Base-by-base conservation (phyloP, 1,139 yeast species). In the Kodamaea alishanica region DNA sequence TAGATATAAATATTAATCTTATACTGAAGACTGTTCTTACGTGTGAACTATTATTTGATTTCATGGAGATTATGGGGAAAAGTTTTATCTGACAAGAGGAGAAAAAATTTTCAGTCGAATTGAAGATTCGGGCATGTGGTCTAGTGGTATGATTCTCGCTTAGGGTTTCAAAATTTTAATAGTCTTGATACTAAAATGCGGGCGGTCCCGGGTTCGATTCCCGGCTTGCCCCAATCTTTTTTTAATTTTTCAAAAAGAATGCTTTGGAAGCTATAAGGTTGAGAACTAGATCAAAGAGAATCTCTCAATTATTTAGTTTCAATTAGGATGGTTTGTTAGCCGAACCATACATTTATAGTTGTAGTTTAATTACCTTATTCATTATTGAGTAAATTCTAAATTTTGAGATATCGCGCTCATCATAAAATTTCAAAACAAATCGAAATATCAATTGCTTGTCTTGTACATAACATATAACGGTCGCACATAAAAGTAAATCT, bases 141-240 rank as follows among this genome's bases (percentile, higher is more conserved):
- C 63, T 58, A 57, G 62, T 54, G 63, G 62, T 57, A 58, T 58
- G 62, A 57, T 58, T 56, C 60, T 55, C 61, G 61, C 63, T 58
- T 56, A 58, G 61, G 61, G 60, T 24, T 31, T 33, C 29, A 24
- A 22, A 22, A 27, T 26, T 15, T 15, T 15, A 15, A 3, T 15
- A 15, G 20, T 15, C 4, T 15, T 12, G 29, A 34, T 28, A 22
- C 48, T 42, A 43, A 31, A 28, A 38, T 59, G 64, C 63, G 63
- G 58, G 62, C 58, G 63, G 65, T 58, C 64, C 65, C 49, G 66
- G 65, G 67, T 61, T 61, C 67, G 59, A 61, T 61, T 59, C 65
- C 63, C 64, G 50, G 65, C 63, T 49, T 51, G 61, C 64, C 64
- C 64, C 63, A 11, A 36, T 39, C 40, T 35, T 39, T 44, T 46